These are phyloP conservation scores for Articulospora tetracladia DNA, from an alignment of 495 filamentous ascomycete species.

Conservation along the genomic window DNA sequence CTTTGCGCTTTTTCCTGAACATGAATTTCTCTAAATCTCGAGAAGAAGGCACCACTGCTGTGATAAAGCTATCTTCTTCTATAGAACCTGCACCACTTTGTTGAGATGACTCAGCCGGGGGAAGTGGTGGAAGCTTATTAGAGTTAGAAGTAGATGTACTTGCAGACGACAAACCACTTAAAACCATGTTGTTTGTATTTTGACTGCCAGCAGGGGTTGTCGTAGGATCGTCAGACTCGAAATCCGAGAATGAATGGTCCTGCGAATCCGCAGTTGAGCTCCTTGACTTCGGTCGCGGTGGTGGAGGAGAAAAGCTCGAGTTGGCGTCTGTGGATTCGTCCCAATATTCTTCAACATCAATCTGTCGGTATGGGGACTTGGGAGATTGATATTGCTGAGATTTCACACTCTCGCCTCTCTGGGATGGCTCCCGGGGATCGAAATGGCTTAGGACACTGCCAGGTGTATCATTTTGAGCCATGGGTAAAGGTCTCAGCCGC, in stretches of 20 bases:
- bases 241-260: background rate
- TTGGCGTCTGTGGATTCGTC: background rate
- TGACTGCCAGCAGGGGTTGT: background rate
- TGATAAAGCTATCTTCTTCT: slow-evolving; percentile 20
- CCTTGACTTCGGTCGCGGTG: background rate
- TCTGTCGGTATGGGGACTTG: background rate
- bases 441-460: background rate
- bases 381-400: background rate
- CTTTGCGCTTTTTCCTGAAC: slow-evolving; percentile 17
- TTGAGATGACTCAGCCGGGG: background rate
- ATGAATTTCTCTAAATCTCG: slow-evolving; percentile 21
- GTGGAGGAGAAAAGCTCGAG: background rate
- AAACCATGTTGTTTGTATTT: background rate
- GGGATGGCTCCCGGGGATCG: background rate
- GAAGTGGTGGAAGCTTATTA: slow-evolving; percentile 6
- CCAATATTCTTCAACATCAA: background rate
- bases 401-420: background rate
- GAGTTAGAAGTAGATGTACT: background rate
- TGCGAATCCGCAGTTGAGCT: too few species aligned
- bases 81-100: background rate
- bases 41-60: slow-evolving; percentile 24
- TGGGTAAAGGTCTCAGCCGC: background rate
- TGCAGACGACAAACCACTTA: background rate
- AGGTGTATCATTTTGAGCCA: background rate
- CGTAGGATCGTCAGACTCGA: slow-evolving; percentile 6